These are phyloP conservation scores for Penicillium malachiteum DNA, from an alignment of 495 filamentous ascomycete genomes.

Conservation along the genomic window DNA sequence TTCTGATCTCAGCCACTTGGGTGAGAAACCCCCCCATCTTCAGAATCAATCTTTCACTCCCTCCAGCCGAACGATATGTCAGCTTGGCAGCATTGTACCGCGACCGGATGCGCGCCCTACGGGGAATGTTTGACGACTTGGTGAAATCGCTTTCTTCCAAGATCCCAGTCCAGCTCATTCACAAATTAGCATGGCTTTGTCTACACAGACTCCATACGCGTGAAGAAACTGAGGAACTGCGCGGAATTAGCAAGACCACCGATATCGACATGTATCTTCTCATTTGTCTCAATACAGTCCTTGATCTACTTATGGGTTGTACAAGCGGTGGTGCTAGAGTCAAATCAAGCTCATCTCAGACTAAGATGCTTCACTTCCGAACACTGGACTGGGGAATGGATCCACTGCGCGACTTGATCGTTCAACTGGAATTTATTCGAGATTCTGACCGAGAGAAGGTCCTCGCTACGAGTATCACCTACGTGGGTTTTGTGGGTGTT, in stretches of 20 bases:
- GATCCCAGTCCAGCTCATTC: slow-evolving; percentile 27
- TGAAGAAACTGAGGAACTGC: slow-evolving; percentile 63
- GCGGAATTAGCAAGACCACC: slow-evolving; percentile 52
- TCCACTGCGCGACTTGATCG: slow-evolving; percentile 51
- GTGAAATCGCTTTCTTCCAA: slow-evolving; percentile 24
- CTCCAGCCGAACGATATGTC: slow-evolving; percentile 55
- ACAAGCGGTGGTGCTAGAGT: slow-evolving; percentile 55
- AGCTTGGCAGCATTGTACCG: slow-evolving; percentile 46
- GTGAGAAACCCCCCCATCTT: slow-evolving; percentile 36
- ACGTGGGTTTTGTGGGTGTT: slow-evolving; percentile 62
- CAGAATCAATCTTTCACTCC: slow-evolving; percentile 58
- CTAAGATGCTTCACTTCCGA: slow-evolving; percentile 60
- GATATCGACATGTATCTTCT: slow-evolving; percentile 59
- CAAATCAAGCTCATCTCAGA: slow-evolving; percentile 15
- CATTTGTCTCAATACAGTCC: slow-evolving; percentile 59
- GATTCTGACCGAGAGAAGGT: slow-evolving; percentile 33
- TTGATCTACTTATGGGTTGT: slow-evolving; percentile 66
- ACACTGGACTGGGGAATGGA: slow-evolving; percentile 71
- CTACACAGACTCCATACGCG: slow-evolving; percentile 49
- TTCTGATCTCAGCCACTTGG: not conserved
- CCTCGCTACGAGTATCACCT: slow-evolving; percentile 58
- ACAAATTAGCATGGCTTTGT: slow-evolving; percentile 39
- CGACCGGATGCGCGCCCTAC: slow-evolving; percentile 38
- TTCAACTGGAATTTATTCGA: slow-evolving; percentile 57
- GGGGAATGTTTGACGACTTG: slow-evolving; percentile 49